These are phyloP conservation scores for Dryadomyces sulphureus DNA, from an alignment of 2,329 filamentous ascomycete genomes.

Conservation along the genomic window DNA sequence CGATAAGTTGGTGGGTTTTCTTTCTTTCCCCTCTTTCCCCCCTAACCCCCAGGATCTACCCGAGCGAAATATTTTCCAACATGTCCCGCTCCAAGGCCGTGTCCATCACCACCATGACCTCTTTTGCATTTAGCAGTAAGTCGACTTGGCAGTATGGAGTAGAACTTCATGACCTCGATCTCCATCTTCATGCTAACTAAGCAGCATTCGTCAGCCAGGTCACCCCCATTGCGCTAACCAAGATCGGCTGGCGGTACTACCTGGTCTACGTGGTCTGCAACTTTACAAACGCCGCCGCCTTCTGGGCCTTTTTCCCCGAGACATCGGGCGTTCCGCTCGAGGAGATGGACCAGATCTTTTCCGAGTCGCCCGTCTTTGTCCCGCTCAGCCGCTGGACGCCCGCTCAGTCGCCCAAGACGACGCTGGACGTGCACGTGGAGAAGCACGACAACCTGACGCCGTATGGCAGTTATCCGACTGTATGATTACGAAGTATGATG, in stretches of 20 bases:
- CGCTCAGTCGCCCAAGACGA: background rate
- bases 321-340: slow-evolving; percentile 1
- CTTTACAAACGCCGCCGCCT: slow-evolving; percentile 1
- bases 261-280: slow-evolving; percentile 15
- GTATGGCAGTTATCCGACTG: background rate
- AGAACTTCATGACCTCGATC: background rate
- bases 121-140: slow-evolving; percentile 8
- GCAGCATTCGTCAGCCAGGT: slow-evolving; percentile 16
- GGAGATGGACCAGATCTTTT: slow-evolving; percentile 4
- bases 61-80: slow-evolving; percentile 14
- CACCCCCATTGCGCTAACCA: slow-evolving; percentile 11
- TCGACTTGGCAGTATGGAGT: no score
- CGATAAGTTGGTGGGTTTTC: background rate
- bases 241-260: slow-evolving; percentile 11
- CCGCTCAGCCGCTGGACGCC: background rate
- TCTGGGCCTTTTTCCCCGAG: slow-evolving; percentile 6
- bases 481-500: no score
- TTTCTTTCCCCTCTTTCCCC: background rate
- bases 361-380: slow-evolving; percentile 1
- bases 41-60: slow-evolving; percentile 7
- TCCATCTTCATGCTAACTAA: background rate
- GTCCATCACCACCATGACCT: slow-evolving; percentile 12
- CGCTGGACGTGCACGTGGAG: background rate
- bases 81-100: slow-evolving; percentile 10
- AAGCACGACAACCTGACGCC: background rate